phyloP scores from a whole-genome alignment of 2,329 filamentous ascomycete genomes.

The Colletotrichum phormii region DNA sequence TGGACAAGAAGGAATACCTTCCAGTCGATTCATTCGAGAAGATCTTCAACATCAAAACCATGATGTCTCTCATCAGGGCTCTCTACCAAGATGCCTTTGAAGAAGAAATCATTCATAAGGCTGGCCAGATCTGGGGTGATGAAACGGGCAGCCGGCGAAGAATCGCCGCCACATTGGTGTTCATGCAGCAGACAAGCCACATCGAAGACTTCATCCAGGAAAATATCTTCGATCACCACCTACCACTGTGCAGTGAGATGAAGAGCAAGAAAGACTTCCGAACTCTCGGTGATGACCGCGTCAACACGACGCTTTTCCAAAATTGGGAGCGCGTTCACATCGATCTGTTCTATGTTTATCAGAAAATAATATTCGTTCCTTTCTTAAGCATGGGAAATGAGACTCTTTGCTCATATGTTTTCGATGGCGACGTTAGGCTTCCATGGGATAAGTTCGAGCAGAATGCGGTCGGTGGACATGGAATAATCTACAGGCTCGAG shows the following conservation, averaged over 20 bases:
- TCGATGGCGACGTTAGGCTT: slow-evolving; percentile 5
- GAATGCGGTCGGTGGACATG: neutral
- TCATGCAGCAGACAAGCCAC: slow-evolving; percentile 11
- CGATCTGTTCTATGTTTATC: slow-evolving; percentile 23
- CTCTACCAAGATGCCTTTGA: neutral
- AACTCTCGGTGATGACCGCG: neutral
- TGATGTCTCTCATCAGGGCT: neutral
- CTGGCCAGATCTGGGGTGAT: neutral
- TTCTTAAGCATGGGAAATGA: slow-evolving; percentile 1
- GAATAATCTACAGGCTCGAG: neutral
- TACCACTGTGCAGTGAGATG: neutral
- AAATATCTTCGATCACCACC: slow-evolving; percentile 7
- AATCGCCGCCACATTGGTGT: slow-evolving; percentile 11
- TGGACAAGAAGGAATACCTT: slow-evolving; percentile 4
- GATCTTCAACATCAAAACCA: neutral
- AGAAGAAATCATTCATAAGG: neutral
- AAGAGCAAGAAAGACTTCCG: slow-evolving; percentile 13
- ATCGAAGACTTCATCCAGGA: slow-evolving; percentile 18
- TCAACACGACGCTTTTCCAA: slow-evolving; percentile 2
- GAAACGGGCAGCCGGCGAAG: slow-evolving; percentile 1
- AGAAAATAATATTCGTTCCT: slow-evolving; percentile 16
- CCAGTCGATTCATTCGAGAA: slow-evolving; percentile 9
- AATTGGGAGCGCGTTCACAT: slow-evolving; percentile 18
- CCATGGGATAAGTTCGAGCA: neutral
- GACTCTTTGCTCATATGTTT: neutral